Percentiles rank a stretch among this genome's conserved stretches.
phyloP scores from a whole-genome alignment of 1,284 basidiomycete genomes.

The Grifola frondosa region DNA sequence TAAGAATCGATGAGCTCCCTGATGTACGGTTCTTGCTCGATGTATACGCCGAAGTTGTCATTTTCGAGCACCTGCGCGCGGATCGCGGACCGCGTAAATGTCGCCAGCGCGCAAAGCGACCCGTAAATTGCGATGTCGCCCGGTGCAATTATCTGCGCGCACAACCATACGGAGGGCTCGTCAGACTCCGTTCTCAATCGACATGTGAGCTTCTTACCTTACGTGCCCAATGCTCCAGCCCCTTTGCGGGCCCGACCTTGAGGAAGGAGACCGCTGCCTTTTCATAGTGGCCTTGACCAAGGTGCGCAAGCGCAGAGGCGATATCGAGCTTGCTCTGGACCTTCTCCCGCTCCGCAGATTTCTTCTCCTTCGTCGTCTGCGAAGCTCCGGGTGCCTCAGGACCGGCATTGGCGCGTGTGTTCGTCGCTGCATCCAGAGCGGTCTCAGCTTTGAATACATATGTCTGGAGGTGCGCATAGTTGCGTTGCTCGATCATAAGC shows the following conservation, averaged over 20 bases:
- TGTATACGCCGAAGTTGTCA: constrained; percentile 67
- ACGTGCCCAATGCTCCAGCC: constrained; percentile 69
- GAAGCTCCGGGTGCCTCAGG: constrained; percentile 31
- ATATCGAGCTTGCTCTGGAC: constrained; percentile 79
- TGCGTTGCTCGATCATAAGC: constrained; percentile 81
- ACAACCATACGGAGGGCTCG: too few species aligned
- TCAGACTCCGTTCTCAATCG: background rate
- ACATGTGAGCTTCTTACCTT: constrained; percentile 46
- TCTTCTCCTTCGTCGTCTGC: constrained; percentile 34
- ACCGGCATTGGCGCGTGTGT: constrained; percentile 13
- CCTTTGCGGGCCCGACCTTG: constrained; percentile 61
- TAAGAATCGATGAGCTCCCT: constrained; percentile 83
- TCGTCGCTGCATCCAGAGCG: constrained; percentile 66
- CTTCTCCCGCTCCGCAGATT: constrained; percentile 55
- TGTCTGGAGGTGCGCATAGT: constrained; percentile 79
- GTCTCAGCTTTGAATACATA: constrained; percentile 92
- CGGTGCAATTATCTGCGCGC: constrained; percentile 63
- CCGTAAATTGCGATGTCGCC: constrained; percentile 85
- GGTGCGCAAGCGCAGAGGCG: constrained; percentile 69
- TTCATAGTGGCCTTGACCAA: constrained; percentile 72
- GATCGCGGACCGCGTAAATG: constrained; percentile 67
- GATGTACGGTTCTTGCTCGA: constrained; percentile 84
- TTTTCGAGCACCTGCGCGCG: constrained; percentile 70
- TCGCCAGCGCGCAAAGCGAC: constrained; percentile 77
- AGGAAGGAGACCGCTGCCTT: constrained; percentile 74